phyloP scores from a whole-genome alignment of 2,329 filamentous ascomycete genomes.

The Fusarium scirpi region DNA sequence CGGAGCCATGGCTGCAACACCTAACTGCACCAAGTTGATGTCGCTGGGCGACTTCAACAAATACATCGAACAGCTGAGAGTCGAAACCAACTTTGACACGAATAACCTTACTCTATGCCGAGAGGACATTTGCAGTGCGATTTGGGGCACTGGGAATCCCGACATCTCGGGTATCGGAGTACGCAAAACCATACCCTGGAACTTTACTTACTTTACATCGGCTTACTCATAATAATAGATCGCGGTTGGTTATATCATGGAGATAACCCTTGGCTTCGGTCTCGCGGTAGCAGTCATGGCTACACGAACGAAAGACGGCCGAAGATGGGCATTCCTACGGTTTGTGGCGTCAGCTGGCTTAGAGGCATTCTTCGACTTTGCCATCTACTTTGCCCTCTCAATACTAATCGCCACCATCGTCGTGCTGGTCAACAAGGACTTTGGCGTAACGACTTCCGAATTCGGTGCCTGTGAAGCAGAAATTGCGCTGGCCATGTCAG shows the following conservation, averaged over 20 bases:
- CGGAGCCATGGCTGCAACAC: background rate
- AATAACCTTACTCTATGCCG: background rate
- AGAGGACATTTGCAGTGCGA: background rate
- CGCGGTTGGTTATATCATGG: background rate
- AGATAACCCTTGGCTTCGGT: background rate
- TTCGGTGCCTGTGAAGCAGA: background rate
- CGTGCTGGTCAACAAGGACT: background rate
- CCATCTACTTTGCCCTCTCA: background rate
- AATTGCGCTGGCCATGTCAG: background rate
- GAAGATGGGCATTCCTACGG: background rate
- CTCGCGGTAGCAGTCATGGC: accelerated
- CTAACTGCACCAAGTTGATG: background rate
- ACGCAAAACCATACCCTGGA: background rate
- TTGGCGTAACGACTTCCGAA: background rate
- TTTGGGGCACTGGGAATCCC: background rate
- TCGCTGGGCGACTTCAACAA: background rate
- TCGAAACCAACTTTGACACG: background rate
- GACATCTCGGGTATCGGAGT: background rate
- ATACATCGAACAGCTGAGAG: background rate
- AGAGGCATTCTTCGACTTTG: background rate
- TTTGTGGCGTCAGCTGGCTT: background rate
- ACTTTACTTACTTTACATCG: background rate
- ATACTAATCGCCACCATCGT: background rate
- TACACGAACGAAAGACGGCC: background rate
- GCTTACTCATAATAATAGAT: background rate